These are phyloP conservation scores for Dillenia suffruticosa DNA, from an alignment of 164 flowering plant genomes.

Conservation along the genomic window DNA sequence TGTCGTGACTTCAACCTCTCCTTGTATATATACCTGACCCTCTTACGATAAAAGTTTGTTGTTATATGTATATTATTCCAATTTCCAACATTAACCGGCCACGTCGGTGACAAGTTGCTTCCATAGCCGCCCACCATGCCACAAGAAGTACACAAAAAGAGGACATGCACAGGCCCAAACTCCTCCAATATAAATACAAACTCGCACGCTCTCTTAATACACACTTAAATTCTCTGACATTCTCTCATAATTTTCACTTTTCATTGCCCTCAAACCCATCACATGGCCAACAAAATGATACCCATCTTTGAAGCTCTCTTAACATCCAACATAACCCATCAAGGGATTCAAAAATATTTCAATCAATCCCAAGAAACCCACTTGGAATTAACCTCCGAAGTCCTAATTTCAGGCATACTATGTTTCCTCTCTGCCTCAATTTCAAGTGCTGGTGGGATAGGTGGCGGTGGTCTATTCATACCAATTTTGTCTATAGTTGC, in stretches of 20 bases:
- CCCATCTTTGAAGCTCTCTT: conserved; percentile 4
- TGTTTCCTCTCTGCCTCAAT: conserved; percentile 56
- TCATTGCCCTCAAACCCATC: conserved; percentile 13
- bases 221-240: too few relatives aligned
- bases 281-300: conserved; percentile 5
- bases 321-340: conserved; percentile 9
- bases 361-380: conserved; percentile 6
- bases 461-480: conserved; percentile 68
- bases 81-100: too few relatives aligned
- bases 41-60: too few relatives aligned
- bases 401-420: conserved; percentile 30
- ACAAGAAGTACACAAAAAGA: too few relatives aligned
- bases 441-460: conserved; percentile 79
- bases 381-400: conserved; percentile 6
- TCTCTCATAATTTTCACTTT: conserved; percentile 7
- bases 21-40: too few relatives aligned
- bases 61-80: too few relatives aligned
- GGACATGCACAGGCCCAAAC: too few relatives aligned
- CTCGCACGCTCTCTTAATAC: too few relatives aligned
- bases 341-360: conserved; percentile 10
- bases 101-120: too few relatives aligned
- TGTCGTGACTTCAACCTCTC: too few relatives aligned
- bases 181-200: too few relatives aligned
- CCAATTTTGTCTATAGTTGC: conserved; percentile 57
- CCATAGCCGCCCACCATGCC: too few relatives aligned